Base-by-base conservation (phyloP, 1,284 basidiomycete genomes). In the Pseudozyma sp. region DNA sequence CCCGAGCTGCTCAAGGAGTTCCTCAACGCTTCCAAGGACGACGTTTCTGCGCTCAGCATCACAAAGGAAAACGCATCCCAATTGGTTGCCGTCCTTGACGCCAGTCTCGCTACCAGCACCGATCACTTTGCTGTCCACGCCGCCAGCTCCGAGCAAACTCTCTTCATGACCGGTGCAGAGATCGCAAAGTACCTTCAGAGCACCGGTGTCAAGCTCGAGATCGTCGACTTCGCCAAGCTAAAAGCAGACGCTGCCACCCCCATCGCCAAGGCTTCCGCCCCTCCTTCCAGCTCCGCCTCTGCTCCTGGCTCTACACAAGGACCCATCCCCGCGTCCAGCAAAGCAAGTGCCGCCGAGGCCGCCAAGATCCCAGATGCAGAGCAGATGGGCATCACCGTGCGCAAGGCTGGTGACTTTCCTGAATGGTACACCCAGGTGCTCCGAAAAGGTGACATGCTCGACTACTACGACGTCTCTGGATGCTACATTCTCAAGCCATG, bases 401-500 rank as follows among this genome's bases (percentile, higher is more conserved):
- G 77, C 57, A 84, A 84, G 67, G 78, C 71, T 6, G 75, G 75
- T 43, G 82, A 84, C 66, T 84, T 84, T 63, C 66, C 81, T 33
- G 81, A 82, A 37, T 84, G 82, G 82, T 84, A 84, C 60, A 76
- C 81, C 40, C 78, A 96, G 92, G 94, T 97, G n/a, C 87, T 99
- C 70, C 88, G 96, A 85, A 98, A 99, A 87, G 93, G 94, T 29
- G 95, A 99, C 82, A 98, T 99, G 96, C 87, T 99, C 60, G 97
- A 99, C 84, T 99, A 99, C 87, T 99, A 99, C 87, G 95, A 91
- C 85, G 94, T 99, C 81, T 95, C 93, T 72, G 97, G 96, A 30
- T 99, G 96, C 85, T 99, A 99, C 87, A 97, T 99, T 82, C 90
- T 99, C 70, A 95, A 94, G 85, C 97, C 97, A 0, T 94, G 94